Evolutionary conservation across 148 eudicot species (phyloP).

Genomic region (Drosera capensis): DNA sequence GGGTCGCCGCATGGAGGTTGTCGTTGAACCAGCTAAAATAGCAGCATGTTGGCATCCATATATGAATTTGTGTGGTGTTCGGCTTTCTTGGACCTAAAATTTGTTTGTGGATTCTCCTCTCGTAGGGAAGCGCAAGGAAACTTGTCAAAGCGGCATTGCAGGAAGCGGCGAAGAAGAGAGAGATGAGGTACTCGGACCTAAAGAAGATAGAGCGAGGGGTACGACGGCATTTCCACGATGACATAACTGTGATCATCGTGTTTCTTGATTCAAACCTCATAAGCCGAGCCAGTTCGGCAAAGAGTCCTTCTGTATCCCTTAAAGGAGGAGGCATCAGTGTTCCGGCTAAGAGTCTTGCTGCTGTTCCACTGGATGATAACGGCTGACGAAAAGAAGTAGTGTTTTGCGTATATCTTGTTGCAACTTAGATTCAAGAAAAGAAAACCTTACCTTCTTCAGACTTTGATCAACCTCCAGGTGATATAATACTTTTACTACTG

Average conservation of each 20-base stretch:
- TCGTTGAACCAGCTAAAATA: no score
- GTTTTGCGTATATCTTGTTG: not conserved
- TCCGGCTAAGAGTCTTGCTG: conserved; percentile 6
- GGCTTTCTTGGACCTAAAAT: not conserved
- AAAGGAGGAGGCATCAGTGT: conserved; percentile 17
- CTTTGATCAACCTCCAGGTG: no score
- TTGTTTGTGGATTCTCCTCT: no score
- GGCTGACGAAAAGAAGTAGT: conserved; percentile 4
- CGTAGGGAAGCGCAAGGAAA: conserved; percentile 28
- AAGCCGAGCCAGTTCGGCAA: conserved; percentile 26
- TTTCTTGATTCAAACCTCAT: conserved; percentile 29
- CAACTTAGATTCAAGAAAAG: conserved; percentile 5
- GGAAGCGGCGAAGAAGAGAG: conserved; percentile 34
- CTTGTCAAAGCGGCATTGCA: conserved; percentile 29
- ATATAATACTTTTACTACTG: no score
- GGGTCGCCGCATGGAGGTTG: no score
- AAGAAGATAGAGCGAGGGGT: conserved; percentile 36
- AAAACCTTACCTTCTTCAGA: no score
- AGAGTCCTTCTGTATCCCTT: conserved; percentile 20
- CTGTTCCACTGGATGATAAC: conserved; percentile 9
- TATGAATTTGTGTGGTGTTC: no score
- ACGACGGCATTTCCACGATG: conserved; percentile 34
- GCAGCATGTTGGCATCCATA: no score
- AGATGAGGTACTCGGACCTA: conserved; percentile 31
- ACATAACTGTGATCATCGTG: conserved; percentile 22